Base-by-base conservation (phyloP, 306 rosid genomes). In the Cucurbita maxima region DNA sequence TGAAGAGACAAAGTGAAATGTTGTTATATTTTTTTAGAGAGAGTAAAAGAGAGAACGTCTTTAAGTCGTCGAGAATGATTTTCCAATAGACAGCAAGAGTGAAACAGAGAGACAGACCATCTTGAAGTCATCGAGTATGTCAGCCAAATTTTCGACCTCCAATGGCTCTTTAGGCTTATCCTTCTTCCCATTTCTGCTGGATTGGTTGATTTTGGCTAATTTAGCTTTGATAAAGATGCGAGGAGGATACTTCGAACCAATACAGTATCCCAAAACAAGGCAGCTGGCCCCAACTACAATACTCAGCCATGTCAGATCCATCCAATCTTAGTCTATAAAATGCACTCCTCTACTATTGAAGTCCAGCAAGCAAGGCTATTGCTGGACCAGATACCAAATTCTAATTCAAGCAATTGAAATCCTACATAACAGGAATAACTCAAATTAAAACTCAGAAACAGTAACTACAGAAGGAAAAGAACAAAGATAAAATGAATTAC, bases 251-350 rank as follows among this genome's bases (percentile, higher is more conserved):
- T 67, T 82, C 8, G 88, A 86, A 45, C 96, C 97, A 56, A 89
- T 78, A 78, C 79, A 86, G 88, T 86, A 91, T 19, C 97, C 97
- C 52, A 89, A 67, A 75, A 96, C 97, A 54, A 93, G 89, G 82
- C 93, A 93, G 37, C 98, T 89, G 7, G 97, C 97, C 38, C 99
- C 95, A 9, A 89, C 91, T 12, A 89, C 58, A 81, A 94, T 47
- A 76, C 94, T 88, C 81, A 94, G 76, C 95, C 92, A 91, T 9
- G 95, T 59, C 34, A 94, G 77, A 59, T 88, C 98, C 96, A 93
- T 87, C 74, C 50, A 76, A 58, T 19, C 55, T 30, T 73, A 55
- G 25, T 38, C 60, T 68, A 10, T 25, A 63, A 72, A 37, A 78
- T 34, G 47, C 58, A 50, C 59, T 50, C 58, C 45, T 8, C 74